A percentile compares a stretch with the other conserved stretches of the same genome.
Evolutionary conservation across 108 stramenopile species (phyloP).

Genomic region (Fistulifera solaris): DNA sequence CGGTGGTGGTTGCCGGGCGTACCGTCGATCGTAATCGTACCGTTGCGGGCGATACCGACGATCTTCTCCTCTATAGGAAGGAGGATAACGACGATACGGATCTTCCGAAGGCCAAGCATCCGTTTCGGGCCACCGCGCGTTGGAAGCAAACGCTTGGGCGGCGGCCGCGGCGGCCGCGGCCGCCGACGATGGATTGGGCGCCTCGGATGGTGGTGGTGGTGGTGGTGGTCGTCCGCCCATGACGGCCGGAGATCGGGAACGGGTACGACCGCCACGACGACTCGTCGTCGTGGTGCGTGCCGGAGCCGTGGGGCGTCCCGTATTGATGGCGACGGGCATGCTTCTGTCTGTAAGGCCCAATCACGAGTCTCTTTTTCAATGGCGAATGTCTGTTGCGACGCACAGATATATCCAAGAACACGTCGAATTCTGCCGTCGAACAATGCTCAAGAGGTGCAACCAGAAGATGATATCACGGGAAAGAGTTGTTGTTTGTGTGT

Average conservation of each 20-base stretch:
- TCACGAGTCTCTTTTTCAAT: no score
- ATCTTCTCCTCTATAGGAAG: no score
- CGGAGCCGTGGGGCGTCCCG: slow-evolving; percentile 1
- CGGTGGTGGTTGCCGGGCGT: neutral
- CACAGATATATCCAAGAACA: no score
- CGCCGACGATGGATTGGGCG: slow-evolving; percentile 10
- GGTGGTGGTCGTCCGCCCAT: slow-evolving; percentile 13
- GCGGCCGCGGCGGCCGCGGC: slow-evolving; percentile 49
- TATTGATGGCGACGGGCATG: slow-evolving; percentile 8
- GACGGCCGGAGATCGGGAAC: slow-evolving; percentile 31
- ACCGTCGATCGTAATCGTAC: neutral
- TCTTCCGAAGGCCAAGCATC: no score
- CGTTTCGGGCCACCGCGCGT: no score
- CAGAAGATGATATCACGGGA: no score
- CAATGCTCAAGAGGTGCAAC: no score
- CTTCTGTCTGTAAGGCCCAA: neutral
- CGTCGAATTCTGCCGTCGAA: no score
- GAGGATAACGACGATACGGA: no score
- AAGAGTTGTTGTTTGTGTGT: no score
- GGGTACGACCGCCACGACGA: slow-evolving; percentile 39
- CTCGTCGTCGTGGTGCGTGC: slow-evolving; percentile 28
- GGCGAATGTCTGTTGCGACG: no score
- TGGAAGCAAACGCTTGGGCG: slow-evolving; percentile 37
- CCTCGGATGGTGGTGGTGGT: neutral
- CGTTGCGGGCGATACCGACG: neutral